Evolutionary conservation across 768 basidiomycete species (phyloP), one percentile per base, ranked within the genome.

Genomic region (Trametes cinnabarina): DNA sequence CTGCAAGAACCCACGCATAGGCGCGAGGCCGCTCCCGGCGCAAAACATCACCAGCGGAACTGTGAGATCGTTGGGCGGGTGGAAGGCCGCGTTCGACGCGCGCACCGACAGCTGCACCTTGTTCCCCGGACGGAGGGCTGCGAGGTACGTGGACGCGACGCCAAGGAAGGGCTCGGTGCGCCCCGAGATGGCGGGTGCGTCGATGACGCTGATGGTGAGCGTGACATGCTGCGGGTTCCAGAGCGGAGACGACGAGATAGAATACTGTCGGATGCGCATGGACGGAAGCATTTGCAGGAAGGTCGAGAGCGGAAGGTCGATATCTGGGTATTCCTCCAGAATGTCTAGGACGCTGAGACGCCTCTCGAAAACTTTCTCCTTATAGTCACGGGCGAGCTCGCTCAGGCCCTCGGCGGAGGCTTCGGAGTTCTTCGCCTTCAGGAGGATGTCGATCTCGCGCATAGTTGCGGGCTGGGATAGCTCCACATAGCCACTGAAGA

Each of bases 221-320:
- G 77, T 72, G 47, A 74, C 74, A 48, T 69, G 71, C 35, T 66
- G 57, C 1, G 80, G 69, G 55, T 78, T 72, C 71, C 73, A 74
- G 10, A 82, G 68, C 4, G 79, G 79, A 1, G 78, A 80, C 1
- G 78, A 79, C 3, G 80, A 80, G 62, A 80, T 81, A n/a, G 78
- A 80, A 68, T 82, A 80, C 64, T 82, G 79, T 8, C 79, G 69
- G 47, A 79, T 69, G 48, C 79, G 77, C 76, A 82, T 81, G 15
- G 77, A 65, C 8, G 77, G 79, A 8, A 82, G 71, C 63, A 77
- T 68, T 11, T 65, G 66, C 22, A 82, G 63, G 71, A 77, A 79
- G 3, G 68, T 62, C 15, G 66, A 64, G n/a, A 80, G 67, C 11
- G 75, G 62, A n/a, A 79, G 61, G 14, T 71, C 57, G 57, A 82